These are phyloP conservation scores for Parasarocladium wereldwijsianum DNA, from an alignment of 2,329 filamentous ascomycete genomes.

Conservation along the genomic window DNA sequence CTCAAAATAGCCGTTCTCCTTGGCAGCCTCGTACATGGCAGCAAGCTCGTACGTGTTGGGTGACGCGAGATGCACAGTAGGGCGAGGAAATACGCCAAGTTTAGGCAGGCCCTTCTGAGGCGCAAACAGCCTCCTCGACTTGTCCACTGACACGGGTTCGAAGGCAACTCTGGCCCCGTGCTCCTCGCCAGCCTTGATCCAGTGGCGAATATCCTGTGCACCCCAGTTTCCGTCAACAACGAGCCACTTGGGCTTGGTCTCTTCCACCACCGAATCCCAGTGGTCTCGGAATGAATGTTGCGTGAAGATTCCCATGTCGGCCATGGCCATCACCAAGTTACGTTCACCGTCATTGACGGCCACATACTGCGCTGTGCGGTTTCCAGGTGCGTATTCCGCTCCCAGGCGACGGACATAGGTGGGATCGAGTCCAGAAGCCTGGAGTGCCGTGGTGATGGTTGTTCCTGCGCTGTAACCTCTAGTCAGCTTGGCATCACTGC, in stretches of 20 bases:
- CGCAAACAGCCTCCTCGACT: slow-evolving; percentile 56
- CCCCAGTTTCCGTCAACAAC: slow-evolving; percentile 85
- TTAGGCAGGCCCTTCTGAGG: slow-evolving; percentile 20
- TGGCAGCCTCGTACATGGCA: slow-evolving; percentile 63
- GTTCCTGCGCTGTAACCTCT: slow-evolving; percentile 46
- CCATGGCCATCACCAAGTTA: slow-evolving; percentile 83
- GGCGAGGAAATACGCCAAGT: slow-evolving; percentile 39
- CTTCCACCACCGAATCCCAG: slow-evolving; percentile 45
- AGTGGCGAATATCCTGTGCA: slow-evolving; percentile 46
- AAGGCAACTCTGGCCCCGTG: slow-evolving; percentile 45
- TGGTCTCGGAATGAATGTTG: slow-evolving; percentile 32
- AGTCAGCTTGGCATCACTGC: slow-evolving; percentile 4
- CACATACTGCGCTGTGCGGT: slow-evolving; percentile 78
- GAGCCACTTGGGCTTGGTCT: slow-evolving; percentile 54
- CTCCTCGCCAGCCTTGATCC: slow-evolving; percentile 47
- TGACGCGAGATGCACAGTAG: slow-evolving; percentile 59
- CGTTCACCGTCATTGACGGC: slow-evolving; percentile 75
- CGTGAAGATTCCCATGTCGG: slow-evolving; percentile 83
- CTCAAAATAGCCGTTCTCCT: slow-evolving; percentile 52
- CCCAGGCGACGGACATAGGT: slow-evolving; percentile 45
- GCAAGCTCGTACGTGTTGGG: slow-evolving; percentile 74
- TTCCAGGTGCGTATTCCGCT: slow-evolving; percentile 30
- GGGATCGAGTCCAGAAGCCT: slow-evolving; percentile 47
- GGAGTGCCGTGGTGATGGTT: slow-evolving; percentile 53
- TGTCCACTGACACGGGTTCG: slow-evolving; percentile 78